Evolutionary conservation across 2,329 filamentous ascomycete species (phyloP), one percentile per base, ranked within the genome.

Genomic region (Cercospora sp.): DNA sequence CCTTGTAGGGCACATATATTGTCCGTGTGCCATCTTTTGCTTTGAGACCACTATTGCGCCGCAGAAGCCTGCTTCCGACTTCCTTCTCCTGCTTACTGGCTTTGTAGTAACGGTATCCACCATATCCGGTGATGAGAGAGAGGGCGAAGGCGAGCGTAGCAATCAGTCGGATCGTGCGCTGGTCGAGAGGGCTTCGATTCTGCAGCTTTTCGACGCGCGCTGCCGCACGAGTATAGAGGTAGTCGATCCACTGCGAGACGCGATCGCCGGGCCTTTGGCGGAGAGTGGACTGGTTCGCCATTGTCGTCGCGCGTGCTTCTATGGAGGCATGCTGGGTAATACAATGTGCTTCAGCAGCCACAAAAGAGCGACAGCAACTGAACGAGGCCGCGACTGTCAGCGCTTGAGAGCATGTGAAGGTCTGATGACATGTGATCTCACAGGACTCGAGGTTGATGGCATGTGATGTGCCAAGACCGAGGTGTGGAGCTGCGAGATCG

Each of bases 11-110:
- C 30, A 99, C 95, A 77, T 95, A 98, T 67, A 99, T 95, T 13
- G 93, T 97, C 65, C 95, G 87, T 60, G 93, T 94, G 60, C 95
- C 95, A 84, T 98, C 95, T 82, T 97, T 97, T 75, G 94, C 93
- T 80, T 91, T 88, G 70, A 98, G 84, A 75, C 93, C 97, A 33
- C 94, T 98, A 80, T 99, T 99, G 68, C 92, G 90, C 67, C 95
- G 88, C 71, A 98, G 83, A 63, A 99, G 85, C 72, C 91, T 91
- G 70, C 88, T 86, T 5, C 94, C 94, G 73, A 93, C 91, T 74
- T 95, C 93, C 72, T 88, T 89, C 80, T 98, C 94, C 71, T 89
- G 89, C 60, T 87, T 88, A 68, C 88, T 86, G 66, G 85, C 88
- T 76, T 86, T 89, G 87, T 92, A 94, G 87, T 90, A 92, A 69